Evolutionary conservation across 345 rosid species (phyloP), one percentile per base, ranked within the genome.

Genomic region (Brassica juncea): DNA sequence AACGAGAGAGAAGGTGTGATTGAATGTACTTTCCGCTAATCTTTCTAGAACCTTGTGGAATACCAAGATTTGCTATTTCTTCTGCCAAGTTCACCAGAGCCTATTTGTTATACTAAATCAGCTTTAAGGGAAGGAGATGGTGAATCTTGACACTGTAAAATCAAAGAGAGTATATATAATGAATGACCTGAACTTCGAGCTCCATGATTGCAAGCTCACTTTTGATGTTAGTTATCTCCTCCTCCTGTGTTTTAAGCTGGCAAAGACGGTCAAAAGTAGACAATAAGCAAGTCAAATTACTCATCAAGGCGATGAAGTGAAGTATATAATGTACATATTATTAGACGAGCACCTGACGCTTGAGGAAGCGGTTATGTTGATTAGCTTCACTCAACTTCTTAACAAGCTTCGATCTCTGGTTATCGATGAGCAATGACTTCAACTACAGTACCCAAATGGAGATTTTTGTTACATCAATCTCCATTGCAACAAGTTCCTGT

Each of bases 361-460:
- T 94, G 68, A 94, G 89, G 75, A 85, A 83, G 59, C 97, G 87
- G 77, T 90, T 91, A 52, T 91, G 97, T 81, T 94, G 99, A 86
- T 92, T 91, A 70, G 99, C 99, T 91, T 94, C 97, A 86, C 97
- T 92, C 58, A 90, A 79, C 75, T 90, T 94, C 67, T 71, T 89
- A 19, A 78, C 75, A 39, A 94, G 97, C 79, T 82, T 91, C 16
- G 82, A 77, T 83, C 99, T 92, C 68, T 91, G 94, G 8, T 90
- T 82, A 83, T 91, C 97, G 32, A 83, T 84, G 21, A 91, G 87
- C 70, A 94, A 78, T 55, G 87, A 76, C 77, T 85, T 89, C 84
- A 94, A 79, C 99, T 92, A 83, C 68, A 54, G 7, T 11, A 49
- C 2, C 55, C 19, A 49, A 49, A n/a, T 6, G 55, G 19, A 49